These are phyloP conservation scores for Capsicum baccatum DNA, from an alignment of 257 asterid genomes.

Conservation along the genomic window DNA sequence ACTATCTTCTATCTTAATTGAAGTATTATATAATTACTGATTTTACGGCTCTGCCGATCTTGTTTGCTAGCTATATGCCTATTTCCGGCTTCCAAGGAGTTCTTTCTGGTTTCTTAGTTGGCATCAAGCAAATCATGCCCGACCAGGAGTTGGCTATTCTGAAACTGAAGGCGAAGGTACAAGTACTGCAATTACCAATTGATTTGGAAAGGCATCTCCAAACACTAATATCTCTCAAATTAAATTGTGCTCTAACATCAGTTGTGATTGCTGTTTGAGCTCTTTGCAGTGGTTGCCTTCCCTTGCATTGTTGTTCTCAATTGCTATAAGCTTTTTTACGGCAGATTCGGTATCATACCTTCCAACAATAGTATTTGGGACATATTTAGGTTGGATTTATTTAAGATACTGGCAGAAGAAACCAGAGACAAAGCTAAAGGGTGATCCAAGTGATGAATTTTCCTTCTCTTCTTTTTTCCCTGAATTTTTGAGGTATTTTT, in stretches of 20 bases:
- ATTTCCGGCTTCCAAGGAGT: slow-evolving; percentile 94
- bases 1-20: slow-evolving; percentile 27
- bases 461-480: slow-evolving; percentile 84
- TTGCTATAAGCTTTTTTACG: slow-evolving; percentile 71
- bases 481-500: slow-evolving; percentile 61
- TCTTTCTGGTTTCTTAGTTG: slow-evolving; percentile 85
- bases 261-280: slow-evolving; percentile 31
- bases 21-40: slow-evolving; percentile 25
- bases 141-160: slow-evolving; percentile 79
- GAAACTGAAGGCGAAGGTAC: slow-evolving; percentile 81
- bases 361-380: slow-evolving; percentile 76
- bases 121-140: slow-evolving; percentile 85
- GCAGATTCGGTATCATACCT: slow-evolving; percentile 71
- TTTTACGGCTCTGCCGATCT: slow-evolving; percentile 24
- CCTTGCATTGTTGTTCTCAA: slow-evolving; percentile 59
- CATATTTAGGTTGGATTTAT: slow-evolving; percentile 90
- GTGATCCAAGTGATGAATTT: slow-evolving; percentile 97
- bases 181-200: slow-evolving; percentile 32
- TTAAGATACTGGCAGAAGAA: slow-evolving; percentile 89
- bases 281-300: slow-evolving; percentile 94
- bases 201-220: slow-evolving; percentile 23
- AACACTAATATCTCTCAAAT: slow-evolving; percentile 1
- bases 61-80: slow-evolving; percentile 70
- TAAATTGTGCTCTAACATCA: slow-evolving; percentile 27
- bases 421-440: slow-evolving; percentile 73